Conservation (phyloP, 345 rosid genomes). For the Lepidium didymum region DNA sequence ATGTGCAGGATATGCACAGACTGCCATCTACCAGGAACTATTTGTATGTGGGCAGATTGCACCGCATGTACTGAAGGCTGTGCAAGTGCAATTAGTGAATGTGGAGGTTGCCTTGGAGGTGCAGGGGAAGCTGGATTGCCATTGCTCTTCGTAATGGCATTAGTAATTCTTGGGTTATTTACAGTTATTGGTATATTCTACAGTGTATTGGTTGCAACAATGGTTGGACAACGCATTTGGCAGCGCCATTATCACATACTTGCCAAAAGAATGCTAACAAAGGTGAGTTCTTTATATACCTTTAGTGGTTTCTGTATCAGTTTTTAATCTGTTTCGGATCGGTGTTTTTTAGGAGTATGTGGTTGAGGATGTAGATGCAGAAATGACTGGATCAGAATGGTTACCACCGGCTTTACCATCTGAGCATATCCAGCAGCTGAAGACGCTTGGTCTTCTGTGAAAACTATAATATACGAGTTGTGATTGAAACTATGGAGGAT, state of each 20-base stretch:
- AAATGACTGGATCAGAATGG: conserved; percentile 83
- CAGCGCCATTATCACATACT: conserved; percentile 98
- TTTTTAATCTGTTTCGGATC: neutral
- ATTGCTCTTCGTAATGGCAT: conserved; percentile 67
- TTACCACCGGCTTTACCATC: conserved; percentile 77
- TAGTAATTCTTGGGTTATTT: conserved; percentile 82
- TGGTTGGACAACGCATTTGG: conserved; percentile 99
- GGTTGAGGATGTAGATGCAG: conserved; percentile 96
- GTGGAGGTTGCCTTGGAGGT: conserved; percentile 97
- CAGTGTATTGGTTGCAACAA: conserved; percentile 94
- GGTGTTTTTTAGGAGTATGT: conserved; percentile 72
- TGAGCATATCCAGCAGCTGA: conserved; percentile 92
- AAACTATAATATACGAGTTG: neutral
- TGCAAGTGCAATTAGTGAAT: conserved; percentile 88
- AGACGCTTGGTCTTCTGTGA: conserved; percentile 80
- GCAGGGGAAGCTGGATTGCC: conserved; percentile 99
- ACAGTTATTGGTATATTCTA: conserved; percentile 94
- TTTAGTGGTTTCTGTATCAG: neutral
- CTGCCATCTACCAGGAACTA: conserved; percentile 97
- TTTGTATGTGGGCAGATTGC: conserved; percentile 99
- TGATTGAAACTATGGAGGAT: conserved; percentile 5
- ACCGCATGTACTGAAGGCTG: conserved; percentile 95
- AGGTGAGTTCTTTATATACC: conserved; percentile 43
- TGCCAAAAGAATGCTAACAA: conserved; percentile 95
- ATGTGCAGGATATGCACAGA: conserved; percentile 88